Percentiles rank a stretch among this genome's conserved stretches.
phyloP scores from a whole-genome alignment of 768 basidiomycete genomes.

The Crepidotus variabilis region DNA sequence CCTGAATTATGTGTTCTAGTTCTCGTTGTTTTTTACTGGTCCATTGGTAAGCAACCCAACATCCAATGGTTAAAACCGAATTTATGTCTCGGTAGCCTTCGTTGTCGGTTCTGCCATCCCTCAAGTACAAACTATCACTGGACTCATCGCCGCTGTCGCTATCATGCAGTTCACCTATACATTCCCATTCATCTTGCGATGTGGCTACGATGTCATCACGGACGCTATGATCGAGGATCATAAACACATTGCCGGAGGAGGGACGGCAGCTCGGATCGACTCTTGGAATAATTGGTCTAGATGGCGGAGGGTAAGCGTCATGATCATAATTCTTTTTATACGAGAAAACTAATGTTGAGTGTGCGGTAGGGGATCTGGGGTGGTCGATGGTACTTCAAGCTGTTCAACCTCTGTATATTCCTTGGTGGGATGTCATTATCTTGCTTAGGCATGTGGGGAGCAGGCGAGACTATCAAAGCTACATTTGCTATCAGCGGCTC shows the following conservation, averaged over 20 bases:
- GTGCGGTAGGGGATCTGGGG: conserved; percentile 34
- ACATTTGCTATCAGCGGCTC: conserved; percentile 34
- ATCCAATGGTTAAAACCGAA: background rate
- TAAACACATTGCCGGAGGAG: conserved; percentile 24
- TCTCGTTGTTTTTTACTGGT: conserved; percentile 36
- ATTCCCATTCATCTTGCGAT: conserved; percentile 42
- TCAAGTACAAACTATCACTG: conserved; percentile 51
- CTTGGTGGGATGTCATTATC: conserved; percentile 47
- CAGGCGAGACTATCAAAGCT: conserved; percentile 39
- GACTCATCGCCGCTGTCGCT: conserved; percentile 54
- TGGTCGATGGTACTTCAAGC: conserved; percentile 41
- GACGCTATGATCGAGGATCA: conserved; percentile 36
- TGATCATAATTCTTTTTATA: background rate
- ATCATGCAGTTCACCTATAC: conserved; percentile 61
- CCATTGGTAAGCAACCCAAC: conserved; percentile 22
- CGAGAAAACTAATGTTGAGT: too few relatives aligned
- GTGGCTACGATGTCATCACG: conserved; percentile 36
- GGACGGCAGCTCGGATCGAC: conserved; percentile 28
- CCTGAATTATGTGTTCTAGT: conserved; percentile 17
- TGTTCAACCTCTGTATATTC: conserved; percentile 45
- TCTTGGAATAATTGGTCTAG: conserved; percentile 38
- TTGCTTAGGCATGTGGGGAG: conserved; percentile 47
- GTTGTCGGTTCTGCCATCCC: conserved; percentile 57
- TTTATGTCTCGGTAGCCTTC: conserved; percentile 32
- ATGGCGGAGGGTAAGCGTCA: conserved; percentile 37